Conservation (phyloP, 192 early-diverging fungal genomes). For the Umbelopsis isabellina region DNA sequence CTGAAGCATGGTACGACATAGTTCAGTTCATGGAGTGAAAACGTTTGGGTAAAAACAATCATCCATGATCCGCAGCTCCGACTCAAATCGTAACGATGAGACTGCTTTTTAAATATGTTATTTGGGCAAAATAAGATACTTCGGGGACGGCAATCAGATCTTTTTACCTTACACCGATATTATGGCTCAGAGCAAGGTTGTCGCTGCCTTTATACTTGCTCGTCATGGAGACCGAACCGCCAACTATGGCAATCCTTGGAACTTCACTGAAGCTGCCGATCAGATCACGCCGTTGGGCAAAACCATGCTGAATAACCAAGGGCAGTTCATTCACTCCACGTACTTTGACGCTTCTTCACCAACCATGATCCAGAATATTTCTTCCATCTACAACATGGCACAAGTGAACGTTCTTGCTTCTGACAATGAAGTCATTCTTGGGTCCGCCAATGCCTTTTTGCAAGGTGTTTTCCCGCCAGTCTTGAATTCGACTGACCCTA, state of each 20-base stretch:
- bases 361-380: not conserved
- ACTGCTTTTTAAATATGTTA: not conserved
- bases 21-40: too few species aligned
- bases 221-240: conserved; percentile 20
- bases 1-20: too few species aligned
- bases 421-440: conserved; percentile 16
- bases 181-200: conserved; percentile 10
- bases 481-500: conserved; percentile 8
- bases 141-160: not conserved
- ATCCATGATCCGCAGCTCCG: too few species aligned
- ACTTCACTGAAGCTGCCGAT: conserved; percentile 24
- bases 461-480: conserved; percentile 14
- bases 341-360: not conserved
- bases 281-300: conserved; percentile 14
- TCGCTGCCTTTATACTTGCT: conserved; percentile 1
- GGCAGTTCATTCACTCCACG: conserved; percentile 15
- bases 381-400: conserved; percentile 5
- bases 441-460: conserved; percentile 10
- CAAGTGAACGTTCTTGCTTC: not conserved
- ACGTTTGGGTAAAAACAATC: too few species aligned
- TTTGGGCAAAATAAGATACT: not conserved
- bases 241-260: conserved; percentile 23
- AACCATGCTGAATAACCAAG: conserved; percentile 19
- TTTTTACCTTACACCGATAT: not conserved
- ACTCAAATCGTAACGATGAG: too few species aligned